These are phyloP conservation scores for Hansenula lynferdii DNA, from an alignment of 1,139 yeast genomes.

Conservation along the genomic window DNA sequence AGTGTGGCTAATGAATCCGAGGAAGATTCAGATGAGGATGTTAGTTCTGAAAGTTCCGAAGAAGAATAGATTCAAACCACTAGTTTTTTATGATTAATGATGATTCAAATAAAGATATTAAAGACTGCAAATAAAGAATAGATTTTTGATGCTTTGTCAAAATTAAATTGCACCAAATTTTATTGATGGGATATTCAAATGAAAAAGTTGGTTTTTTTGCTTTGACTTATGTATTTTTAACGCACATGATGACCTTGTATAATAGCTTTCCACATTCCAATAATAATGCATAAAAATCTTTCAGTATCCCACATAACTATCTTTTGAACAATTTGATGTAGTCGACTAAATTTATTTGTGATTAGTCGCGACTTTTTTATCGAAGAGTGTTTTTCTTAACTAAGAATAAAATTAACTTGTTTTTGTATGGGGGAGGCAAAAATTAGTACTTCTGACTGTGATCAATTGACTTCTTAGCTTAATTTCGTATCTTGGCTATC, in stretches of 20 bases:
- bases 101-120: neutral
- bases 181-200: no score
- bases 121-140: neutral
- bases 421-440: no score
- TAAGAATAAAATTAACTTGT: no score
- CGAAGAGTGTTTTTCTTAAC: no score
- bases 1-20: conserved; percentile 29
- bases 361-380: no score
- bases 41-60: conserved; percentile 54
- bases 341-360: no score
- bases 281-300: neutral
- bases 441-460: no score
- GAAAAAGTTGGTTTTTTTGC: neutral
- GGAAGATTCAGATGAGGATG: conserved; percentile 44
- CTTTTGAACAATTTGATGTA: no score
- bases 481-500: no score
- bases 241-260: conserved; percentile 1
- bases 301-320: no score
- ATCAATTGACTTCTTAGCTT: no score
- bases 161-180: no score
- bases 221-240: neutral
- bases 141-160: neutral
- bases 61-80: conserved; percentile 39
- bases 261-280: neutral
- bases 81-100: conserved; percentile 1